Base-by-base conservation (phyloP, 2,329 filamentous ascomycete genomes). In the Zasmidium angulare region DNA sequence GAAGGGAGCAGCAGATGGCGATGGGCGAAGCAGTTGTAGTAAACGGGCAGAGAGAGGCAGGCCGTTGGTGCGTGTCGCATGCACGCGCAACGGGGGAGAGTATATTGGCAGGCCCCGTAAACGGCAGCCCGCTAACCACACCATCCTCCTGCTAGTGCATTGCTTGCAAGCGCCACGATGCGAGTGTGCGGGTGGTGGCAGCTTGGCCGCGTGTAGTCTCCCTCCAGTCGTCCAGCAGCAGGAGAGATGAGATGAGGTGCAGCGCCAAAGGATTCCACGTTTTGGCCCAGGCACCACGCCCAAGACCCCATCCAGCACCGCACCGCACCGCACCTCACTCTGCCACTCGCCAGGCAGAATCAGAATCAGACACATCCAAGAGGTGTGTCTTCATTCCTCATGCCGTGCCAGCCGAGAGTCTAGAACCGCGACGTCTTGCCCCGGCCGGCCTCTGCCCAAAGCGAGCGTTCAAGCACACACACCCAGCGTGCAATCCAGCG, bases 1-100 rank as follows among this genome's bases (percentile, higher is more conserved):
- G 47, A 47, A 52, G 46, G 51, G 49, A 56, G 29, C 31, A 52
- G 36, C 46, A 62, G 50, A 64, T 63, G 62, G 64, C 23, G 64
- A 64, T 64, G 47, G 55, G 55, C 64, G 50, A 58, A 59, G 56
- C 50, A 31, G 24, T 22, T 40, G 55, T 53, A 46, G 31, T 14
- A n/a, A 46, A 19, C 9, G 36, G 36, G 36, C 9, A 43, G n/a
- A 19, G 36, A 43, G 26, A 43, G n/a, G 11, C 36, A 43, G n/a
- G n/a, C n/a, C 36, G 51, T 46, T 20, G 51, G 40, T 20, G 36
- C n/a, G 36, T 3, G 36, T 17, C n/a, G 36, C 36, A 43, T 50
- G 57, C 55, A 57, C 55, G 46, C 36, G 12, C 56, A 46, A 53
- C 46, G 50, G 49, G 49, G 50, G 50, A 43, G 23, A 23, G 21